Base-by-base conservation (phyloP, 1,139 yeast species). In the Zygosaccharomyces pseudobailii region DNA sequence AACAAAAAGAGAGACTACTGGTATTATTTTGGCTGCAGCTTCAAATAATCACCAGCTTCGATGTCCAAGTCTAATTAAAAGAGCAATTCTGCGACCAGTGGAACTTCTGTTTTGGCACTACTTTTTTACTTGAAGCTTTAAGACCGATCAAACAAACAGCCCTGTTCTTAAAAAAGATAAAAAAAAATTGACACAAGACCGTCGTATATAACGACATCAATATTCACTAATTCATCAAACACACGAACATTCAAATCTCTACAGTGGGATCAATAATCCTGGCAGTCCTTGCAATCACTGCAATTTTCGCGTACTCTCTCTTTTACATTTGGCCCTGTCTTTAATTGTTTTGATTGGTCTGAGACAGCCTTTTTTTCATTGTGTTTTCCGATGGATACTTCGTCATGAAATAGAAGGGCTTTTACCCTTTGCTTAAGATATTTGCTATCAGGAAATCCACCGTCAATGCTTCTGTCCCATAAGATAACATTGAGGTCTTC, bases 391-490 rank as follows among this genome's bases (percentile, higher is more conserved):
- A 57, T 45, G 6, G 49, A 30, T 13, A 54, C 52, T 10, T 42
- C 33, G 42, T 55, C 53, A 8, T 55, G 48, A 36, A 58, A 56
- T 22, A 58, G 30, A 9, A 49, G 36, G 2, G 33, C 43, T 27
- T 55, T 57, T 17, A 81, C 76, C 37, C 68, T 65, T 52, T 78
- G 80, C 62, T 82, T 81, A 48, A 82, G 63, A 10, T 72, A 72
- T 56, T 82, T 82, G 13, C 83, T 75, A 54, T 81, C 85, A 4
- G 84, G 85, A 61, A 81, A 81, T 22, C 87, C 85, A n/a, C 74
- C 77, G 28, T 74, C 66, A 6, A 49, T 54, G 28, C 66, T 71
- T 13, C 87, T 68, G 53, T 81, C 85, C 86, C 87, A 81, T 3
- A 81, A 53, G 3, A 65, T 50, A 1, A 61, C 49, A 0, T 54